These are phyloP conservation scores for Camellia sinensis DNA, from an alignment of 148 eudicot species.

Conservation along the genomic window DNA sequence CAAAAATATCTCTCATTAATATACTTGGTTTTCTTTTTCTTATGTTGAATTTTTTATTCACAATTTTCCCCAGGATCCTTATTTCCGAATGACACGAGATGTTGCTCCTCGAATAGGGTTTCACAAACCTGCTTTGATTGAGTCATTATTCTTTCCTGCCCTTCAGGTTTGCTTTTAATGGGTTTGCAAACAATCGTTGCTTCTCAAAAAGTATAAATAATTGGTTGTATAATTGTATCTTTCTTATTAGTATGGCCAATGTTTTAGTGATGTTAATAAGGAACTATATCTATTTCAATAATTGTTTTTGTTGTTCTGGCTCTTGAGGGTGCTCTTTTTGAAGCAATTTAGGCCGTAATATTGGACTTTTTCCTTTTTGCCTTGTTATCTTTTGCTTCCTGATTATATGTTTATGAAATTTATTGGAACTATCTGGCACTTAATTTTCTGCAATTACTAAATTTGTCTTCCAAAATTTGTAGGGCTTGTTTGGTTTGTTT, in stretches of 20 bases:
- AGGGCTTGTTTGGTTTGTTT: too few species aligned
- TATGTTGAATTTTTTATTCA: background rate
- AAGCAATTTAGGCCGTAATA: background rate
- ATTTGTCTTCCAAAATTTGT: background rate
- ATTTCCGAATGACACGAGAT: conserved; percentile 93
- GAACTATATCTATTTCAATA: background rate
- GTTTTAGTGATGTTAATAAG: background rate
- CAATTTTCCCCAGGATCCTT: conserved; percentile 69
- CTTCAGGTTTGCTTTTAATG: conserved; percentile 57
- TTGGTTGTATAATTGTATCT: conserved; percentile 2
- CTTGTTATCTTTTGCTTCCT: too few species aligned
- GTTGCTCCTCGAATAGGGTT: conserved; percentile 91
- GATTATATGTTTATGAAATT: background rate
- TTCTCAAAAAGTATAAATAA: background rate
- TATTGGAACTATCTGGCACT: background rate
- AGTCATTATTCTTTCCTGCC: conserved; percentile 88
- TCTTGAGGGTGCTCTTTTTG: conserved; percentile 2
- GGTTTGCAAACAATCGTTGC: background rate
- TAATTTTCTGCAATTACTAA: background rate
- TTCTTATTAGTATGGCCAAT: background rate
- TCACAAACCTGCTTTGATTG: conserved; percentile 86
- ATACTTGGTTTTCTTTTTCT: too few species aligned
- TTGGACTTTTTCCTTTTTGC: too few species aligned
- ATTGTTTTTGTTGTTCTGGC: too few species aligned
- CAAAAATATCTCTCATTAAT: too few species aligned